Evolutionary conservation across 2,329 filamentous ascomycete species (phyloP).

Genomic region (Eutypa lata): DNA sequence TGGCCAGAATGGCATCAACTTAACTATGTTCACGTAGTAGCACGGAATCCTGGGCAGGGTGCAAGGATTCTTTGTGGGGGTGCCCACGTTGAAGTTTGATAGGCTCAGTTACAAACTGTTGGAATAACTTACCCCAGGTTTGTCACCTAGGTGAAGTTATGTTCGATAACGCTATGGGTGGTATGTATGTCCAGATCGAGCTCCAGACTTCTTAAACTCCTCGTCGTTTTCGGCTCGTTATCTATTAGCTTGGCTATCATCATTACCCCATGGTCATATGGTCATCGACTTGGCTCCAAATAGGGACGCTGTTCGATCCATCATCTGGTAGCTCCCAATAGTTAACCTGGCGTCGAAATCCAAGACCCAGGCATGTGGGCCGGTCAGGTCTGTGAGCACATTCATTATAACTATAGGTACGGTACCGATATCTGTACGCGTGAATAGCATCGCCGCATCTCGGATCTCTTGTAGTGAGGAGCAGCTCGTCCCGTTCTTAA

Average conservation of each 20-base stretch:
- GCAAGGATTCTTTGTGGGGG: not conserved
- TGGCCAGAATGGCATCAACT: not conserved
- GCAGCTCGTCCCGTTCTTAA: slow-evolving; percentile 16
- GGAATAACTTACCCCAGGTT: not conserved
- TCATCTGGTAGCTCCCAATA: no score
- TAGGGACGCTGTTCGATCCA: not conserved
- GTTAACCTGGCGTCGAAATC: no score
- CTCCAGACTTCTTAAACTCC: not conserved
- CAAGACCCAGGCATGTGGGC: not conserved
- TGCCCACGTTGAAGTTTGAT: not conserved
- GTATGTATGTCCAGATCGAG: not conserved
- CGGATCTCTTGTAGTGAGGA: slow-evolving; percentile 8
- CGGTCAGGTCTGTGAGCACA: not conserved
- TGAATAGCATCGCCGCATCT: not conserved
- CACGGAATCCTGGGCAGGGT: not conserved
- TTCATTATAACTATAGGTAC: not conserved
- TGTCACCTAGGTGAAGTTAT: not conserved
- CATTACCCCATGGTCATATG: not conserved
- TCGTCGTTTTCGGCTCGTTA: not conserved
- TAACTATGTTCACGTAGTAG: not conserved
- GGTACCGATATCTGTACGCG: not conserved
- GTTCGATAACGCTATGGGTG: no score
- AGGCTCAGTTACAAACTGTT: not conserved
- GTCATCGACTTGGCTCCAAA: not conserved
- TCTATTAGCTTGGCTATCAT: not conserved